A percentile compares a stretch with the other conserved stretches of the same genome.
These are phyloP conservation scores for Periconia sp. DNA, from an alignment of 2,329 filamentous ascomycete genomes.

Conservation along the genomic window DNA sequence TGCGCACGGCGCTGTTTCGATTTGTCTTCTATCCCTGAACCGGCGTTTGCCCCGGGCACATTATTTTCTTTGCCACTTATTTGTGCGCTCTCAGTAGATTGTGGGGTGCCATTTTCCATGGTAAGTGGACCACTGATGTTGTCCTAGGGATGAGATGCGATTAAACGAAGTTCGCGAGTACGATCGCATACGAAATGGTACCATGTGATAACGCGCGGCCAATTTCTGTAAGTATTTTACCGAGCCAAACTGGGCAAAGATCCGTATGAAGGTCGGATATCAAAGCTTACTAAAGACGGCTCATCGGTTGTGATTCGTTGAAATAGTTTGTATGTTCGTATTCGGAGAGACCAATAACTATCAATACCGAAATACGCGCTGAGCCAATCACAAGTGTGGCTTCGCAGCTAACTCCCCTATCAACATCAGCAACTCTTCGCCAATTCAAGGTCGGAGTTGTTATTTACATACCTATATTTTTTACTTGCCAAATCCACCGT, in stretches of 20 bases:
- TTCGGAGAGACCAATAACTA: too few relatives aligned
- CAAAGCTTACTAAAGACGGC: not conserved
- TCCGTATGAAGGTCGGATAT: not conserved
- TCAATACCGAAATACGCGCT: too few relatives aligned
- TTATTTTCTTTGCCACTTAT: not conserved
- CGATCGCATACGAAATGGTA: slow-evolving; percentile 4
- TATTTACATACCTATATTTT: too few relatives aligned
- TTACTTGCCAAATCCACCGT: too few relatives aligned
- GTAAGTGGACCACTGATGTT: not conserved
- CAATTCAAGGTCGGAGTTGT: too few relatives aligned
- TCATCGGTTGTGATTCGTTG: not conserved
- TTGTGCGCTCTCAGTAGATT: not conserved
- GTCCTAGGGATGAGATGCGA: not conserved
- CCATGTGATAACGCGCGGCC: not conserved
- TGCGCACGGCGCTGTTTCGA: slow-evolving; percentile 23
- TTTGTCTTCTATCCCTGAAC: slow-evolving; percentile 2
- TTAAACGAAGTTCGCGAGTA: slow-evolving; percentile 2
- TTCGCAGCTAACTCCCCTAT: too few relatives aligned
- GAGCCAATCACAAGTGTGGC: too few relatives aligned
- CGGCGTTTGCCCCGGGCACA: not conserved
- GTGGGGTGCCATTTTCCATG: not conserved
- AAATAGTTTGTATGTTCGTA: too few relatives aligned
- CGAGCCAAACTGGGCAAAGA: not conserved
- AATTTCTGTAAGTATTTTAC: not conserved
- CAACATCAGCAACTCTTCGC: too few relatives aligned